These are phyloP conservation scores for Saccharomycopsis capsularis DNA, from an alignment of 805 yeast species.

Conservation along the genomic window DNA sequence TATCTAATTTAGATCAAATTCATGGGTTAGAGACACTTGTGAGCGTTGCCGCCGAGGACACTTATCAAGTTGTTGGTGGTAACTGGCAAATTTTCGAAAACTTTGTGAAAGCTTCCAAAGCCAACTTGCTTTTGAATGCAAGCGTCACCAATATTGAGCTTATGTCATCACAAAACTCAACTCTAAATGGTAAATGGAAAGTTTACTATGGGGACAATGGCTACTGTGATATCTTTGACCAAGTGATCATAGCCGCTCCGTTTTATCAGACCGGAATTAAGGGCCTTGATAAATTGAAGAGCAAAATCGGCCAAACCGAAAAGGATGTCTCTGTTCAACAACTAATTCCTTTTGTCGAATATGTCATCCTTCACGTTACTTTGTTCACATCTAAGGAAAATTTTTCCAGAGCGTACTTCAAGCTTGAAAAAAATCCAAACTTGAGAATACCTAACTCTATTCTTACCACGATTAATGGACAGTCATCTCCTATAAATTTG, in stretches of 20 bases:
- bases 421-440: constrained; percentile 17
- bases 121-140: constrained; percentile 28
- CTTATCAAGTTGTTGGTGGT: constrained; percentile 35
- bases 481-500: constrained; percentile 4
- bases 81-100: constrained; percentile 37
- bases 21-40: constrained; percentile 39
- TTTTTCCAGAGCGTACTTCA: constrained; percentile 12
- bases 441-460: constrained; percentile 26
- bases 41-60: constrained; percentile 30
- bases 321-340: neutral
- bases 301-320: no score
- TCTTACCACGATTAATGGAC: constrained; percentile 23
- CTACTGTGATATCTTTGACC: constrained; percentile 32
- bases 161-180: neutral
- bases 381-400: constrained; percentile 24
- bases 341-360: constrained; percentile 28
- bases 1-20: constrained; percentile 35
- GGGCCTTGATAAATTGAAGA: no score
- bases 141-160: constrained; percentile 26
- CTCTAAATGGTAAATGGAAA: constrained; percentile 1
- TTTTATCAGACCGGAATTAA: constrained; percentile 28
- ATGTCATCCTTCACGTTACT: constrained; percentile 36
- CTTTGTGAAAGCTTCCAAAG: constrained; percentile 32
- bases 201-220: constrained; percentile 19
- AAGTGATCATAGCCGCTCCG: constrained; percentile 42